Base-by-base conservation (phyloP, 148 eudicot species). In the Cornus controversa region DNA sequence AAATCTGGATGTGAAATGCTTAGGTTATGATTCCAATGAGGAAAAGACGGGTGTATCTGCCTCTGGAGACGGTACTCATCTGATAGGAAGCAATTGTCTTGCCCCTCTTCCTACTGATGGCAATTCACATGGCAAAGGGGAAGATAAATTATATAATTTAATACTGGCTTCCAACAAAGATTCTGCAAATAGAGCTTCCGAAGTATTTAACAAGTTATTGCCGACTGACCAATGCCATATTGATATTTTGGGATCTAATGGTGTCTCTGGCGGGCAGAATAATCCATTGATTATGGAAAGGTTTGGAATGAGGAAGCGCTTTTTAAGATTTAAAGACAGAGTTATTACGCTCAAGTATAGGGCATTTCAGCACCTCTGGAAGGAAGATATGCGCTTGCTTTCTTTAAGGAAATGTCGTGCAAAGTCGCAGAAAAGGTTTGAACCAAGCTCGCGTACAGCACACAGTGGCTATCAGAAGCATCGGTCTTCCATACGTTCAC, bases 291-390 rank as follows among this genome's bases (percentile, higher is more conserved):
- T 96, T 9, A 80, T 73, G 82, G 85, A 85, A 69, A 90, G 80
- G 74, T 86, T 88, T 83, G 71, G 79, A 69, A 82, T 3, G 83
- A 89, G 89, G 85, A 88, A 86, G 85, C 86, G 74, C 29, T 82
- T 67, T 31, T 74, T 80, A 64, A 90, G 40, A 58, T 89, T 92
- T 75, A 90, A 87, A 80, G 99, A 93, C 86, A 92, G 88, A 75
- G 87, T 86, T 26, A 45, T 87, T 18, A 77, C 85, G 18, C 82
- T 96, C 71, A 96, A 92, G 78, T 93, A 81, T 78, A 89, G 89
- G 80, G 92, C 86, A 63, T 83, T 88, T 72, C 91, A 85, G 82
- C 86, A 88, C 70, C 83, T 88, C 25, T 96, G 98, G 98, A 91
- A 90, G 84, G 92, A 91, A 81, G 92, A 90, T 47, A 58, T 88